A percentile compares a stretch with the other conserved stretches of the same genome.
These are phyloP conservation scores for Mycena galericulata DNA, from an alignment of 768 basidiomycete genomes.

Conservation along the genomic window DNA sequence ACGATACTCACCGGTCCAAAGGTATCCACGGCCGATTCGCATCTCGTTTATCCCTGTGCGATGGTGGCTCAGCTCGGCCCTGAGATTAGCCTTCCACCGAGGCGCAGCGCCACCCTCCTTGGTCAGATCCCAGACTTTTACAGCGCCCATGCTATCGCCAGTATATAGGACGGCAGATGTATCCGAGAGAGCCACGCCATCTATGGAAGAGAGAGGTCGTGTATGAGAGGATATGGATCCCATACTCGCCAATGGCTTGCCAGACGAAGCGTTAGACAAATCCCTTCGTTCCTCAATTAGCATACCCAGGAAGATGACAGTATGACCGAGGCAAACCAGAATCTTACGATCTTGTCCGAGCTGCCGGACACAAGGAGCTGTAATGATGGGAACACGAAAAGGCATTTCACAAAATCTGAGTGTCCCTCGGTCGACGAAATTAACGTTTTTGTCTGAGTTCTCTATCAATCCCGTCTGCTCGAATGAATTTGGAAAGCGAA, in stretches of 20 bases:
- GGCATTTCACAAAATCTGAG: slow-evolving; percentile 89
- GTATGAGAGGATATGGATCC: slow-evolving; percentile 87
- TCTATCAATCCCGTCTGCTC: slow-evolving; percentile 11
- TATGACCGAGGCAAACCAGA: slow-evolving; percentile 74
- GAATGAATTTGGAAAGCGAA: slow-evolving; percentile 8
- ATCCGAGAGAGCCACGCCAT: slow-evolving; percentile 63
- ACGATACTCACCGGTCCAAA: slow-evolving; percentile 84
- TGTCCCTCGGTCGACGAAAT: slow-evolving; percentile 84
- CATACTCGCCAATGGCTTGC: slow-evolving; percentile 59
- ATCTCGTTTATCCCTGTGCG: slow-evolving; percentile 88
- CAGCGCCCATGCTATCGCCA: slow-evolving; percentile 92
- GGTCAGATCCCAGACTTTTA: slow-evolving; percentile 82
- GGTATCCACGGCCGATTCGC: slow-evolving; percentile 68
- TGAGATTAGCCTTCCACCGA: slow-evolving; percentile 64
- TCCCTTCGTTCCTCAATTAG: slow-evolving; percentile 64
- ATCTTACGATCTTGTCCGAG: slow-evolving; percentile 88
- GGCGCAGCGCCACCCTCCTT: slow-evolving; percentile 52
- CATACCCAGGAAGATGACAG: not conserved
- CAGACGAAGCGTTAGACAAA: slow-evolving; percentile 58
- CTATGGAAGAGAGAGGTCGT: slow-evolving; percentile 86
- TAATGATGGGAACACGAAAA: slow-evolving; percentile 77
- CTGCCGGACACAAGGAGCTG: slow-evolving; percentile 84
- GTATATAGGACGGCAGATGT: slow-evolving; percentile 73
- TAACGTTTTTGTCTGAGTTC: slow-evolving; percentile 71
- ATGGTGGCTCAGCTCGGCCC: slow-evolving; percentile 75